Percentiles rank a stretch among this genome's conserved stretches.
Conservation (phyloP, 345 rosid species). For the Gossypium stocksii region DNA sequence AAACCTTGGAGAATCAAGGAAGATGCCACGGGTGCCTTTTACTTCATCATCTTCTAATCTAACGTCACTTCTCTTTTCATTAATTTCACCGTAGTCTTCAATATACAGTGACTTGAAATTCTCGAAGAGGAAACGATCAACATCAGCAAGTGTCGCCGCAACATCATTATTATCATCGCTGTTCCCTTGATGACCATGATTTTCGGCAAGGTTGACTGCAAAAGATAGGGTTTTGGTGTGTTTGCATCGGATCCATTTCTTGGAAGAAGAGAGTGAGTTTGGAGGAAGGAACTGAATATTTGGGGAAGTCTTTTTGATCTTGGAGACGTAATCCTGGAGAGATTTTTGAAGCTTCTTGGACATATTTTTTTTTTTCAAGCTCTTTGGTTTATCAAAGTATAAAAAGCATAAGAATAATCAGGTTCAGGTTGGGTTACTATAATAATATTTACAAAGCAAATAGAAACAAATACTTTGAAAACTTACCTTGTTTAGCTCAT, state of each 20-base stretch:
- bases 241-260: constrained; percentile 52
- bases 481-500: not conserved
- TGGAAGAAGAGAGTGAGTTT: constrained; percentile 32
- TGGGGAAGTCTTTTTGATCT: constrained; percentile 46
- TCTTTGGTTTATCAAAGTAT: not conserved
- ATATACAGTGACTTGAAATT: constrained; percentile 79
- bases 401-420: not conserved
- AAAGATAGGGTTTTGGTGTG: constrained; percentile 67
- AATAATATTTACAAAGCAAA: not conserved
- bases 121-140: constrained; percentile 75
- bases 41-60: constrained; percentile 10
- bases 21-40: not conserved
- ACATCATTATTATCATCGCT: constrained; percentile 12
- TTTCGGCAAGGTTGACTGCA: constrained; percentile 24
- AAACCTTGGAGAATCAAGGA: constrained; percentile 37
- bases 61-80: constrained; percentile 1
- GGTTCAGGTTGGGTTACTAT: not conserved
- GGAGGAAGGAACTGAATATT: constrained; percentile 30
- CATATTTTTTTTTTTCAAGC: constrained; percentile 32
- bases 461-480: not conserved
- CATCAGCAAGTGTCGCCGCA: constrained; percentile 69
- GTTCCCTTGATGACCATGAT: not conserved
- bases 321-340: constrained; percentile 54
- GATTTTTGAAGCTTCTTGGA: constrained; percentile 59
- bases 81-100: constrained; percentile 31